A percentile compares a stretch with the other conserved stretches of the same genome.
These are phyloP conservation scores for Hanseniaspora lachancei DNA, from an alignment of 805 yeast genomes.

Conservation along the genomic window DNA sequence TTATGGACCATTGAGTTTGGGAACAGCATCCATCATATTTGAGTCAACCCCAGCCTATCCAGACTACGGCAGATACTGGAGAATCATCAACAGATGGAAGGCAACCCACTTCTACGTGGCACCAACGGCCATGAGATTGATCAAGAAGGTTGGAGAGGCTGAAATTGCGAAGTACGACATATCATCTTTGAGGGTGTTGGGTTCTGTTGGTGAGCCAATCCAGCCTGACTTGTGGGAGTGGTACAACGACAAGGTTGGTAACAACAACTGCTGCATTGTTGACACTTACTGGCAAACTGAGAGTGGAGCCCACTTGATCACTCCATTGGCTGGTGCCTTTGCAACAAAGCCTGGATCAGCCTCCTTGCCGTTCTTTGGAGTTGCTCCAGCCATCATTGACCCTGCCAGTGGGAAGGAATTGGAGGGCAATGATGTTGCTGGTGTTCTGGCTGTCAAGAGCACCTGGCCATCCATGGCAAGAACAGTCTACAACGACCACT, in stretches of 20 bases:
- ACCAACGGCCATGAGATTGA: constrained; percentile 90
- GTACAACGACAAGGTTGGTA: constrained; percentile 89
- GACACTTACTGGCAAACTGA: constrained; percentile 99
- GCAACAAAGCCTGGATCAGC: constrained; percentile 98
- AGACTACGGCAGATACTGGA: constrained; percentile 90
- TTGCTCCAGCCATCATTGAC: constrained; percentile 80
- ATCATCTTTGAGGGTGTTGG: constrained; percentile 77
- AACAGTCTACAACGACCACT: constrained; percentile 81
- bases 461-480: constrained; percentile 99
- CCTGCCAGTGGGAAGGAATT: constrained; percentile 83
- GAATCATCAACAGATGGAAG: constrained; percentile 78
- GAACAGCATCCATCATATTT: constrained; percentile 84
- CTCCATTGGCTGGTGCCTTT: constrained; percentile 87
- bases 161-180: constrained; percentile 71
- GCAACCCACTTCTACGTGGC: constrained; percentile 97
- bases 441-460: constrained; percentile 78
- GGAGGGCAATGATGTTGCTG: constrained; percentile 82
- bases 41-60: constrained; percentile 98
- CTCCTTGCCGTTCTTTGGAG: constrained; percentile 90
- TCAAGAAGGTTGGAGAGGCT: constrained; percentile 78
- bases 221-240: constrained; percentile 98
- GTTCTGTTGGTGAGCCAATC: constrained; percentile 98
- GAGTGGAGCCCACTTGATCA: constrained; percentile 87
- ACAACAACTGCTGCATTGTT: constrained; percentile 73
- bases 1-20: constrained; percentile 81